These are phyloP conservation scores for Paraphoma sp. DNA, from an alignment of 2,329 filamentous ascomycete genomes.

Conservation along the genomic window DNA sequence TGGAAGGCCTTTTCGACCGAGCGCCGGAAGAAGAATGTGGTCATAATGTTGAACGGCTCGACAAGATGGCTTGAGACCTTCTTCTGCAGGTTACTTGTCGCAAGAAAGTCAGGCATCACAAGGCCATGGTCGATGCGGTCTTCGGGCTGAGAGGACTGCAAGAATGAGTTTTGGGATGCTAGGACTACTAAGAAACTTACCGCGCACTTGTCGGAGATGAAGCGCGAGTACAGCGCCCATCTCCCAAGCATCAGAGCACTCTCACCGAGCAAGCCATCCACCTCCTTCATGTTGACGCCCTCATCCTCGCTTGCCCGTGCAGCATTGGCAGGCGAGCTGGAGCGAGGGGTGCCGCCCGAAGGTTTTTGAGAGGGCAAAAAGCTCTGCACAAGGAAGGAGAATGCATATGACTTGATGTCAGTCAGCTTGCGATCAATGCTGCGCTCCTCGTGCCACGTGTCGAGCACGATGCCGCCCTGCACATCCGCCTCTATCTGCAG, in stretches of 20 bases:
- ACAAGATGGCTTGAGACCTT: conserved; percentile 79
- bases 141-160: conserved; percentile 51
- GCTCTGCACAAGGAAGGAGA: conserved; percentile 95
- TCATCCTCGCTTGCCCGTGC: conserved; percentile 83
- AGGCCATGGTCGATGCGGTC: conserved; percentile 63
- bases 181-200: conserved; percentile 57
- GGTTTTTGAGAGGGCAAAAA: conserved; percentile 77
- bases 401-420: conserved; percentile 97
- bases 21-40: conserved; percentile 93
- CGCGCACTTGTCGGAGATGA: conserved; percentile 84
- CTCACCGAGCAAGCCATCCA: conserved; percentile 86
- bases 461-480: conserved; percentile 92
- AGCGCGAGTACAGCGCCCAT: conserved; percentile 92
- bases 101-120: conserved; percentile 74
- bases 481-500: conserved; percentile 94
- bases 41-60: conserved; percentile 87
- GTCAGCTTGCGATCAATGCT: conserved; percentile 84
- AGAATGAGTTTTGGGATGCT: conserved; percentile 17
- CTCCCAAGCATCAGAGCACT: conserved; percentile 89
- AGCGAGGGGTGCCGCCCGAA: conserved; percentile 67
- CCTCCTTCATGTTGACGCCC: conserved; percentile 93
- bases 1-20: conserved; percentile 98
- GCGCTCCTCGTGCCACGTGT: conserved; percentile 93
- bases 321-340: conserved; percentile 73
- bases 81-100: conserved; percentile 77